Evolutionary conservation across 106 monocot species (phyloP), one percentile per base, ranked within the genome.

Genomic region (Allium sativum): DNA sequence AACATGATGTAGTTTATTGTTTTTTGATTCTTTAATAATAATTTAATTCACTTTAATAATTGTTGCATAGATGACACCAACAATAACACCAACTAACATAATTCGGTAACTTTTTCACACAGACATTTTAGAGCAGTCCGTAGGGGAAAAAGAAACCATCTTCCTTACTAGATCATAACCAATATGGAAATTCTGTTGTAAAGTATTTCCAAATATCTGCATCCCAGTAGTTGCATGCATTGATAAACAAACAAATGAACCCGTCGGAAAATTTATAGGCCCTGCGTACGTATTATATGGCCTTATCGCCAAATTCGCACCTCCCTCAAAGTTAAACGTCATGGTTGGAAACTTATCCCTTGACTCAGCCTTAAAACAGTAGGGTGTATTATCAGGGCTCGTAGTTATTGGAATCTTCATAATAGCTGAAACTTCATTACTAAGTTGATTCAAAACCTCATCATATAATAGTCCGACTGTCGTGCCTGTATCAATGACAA

Each of bases 181-280:
- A 8, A 72, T n/a, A 50, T 48, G 72, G 13, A 72, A 65, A 44
- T 72, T 65, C 18, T 72, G 72, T 41, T 72, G 72, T 12, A 21
- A 64, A 63, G 18, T 8, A 17, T 72, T 72, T 0, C 72, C 72
- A 0, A 72, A 48, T 0, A 72, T 19, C 17, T 9, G 64, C 40
- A 46, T 42, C 17, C 65, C 72, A 12, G 55, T 40, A 17, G 64
- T 65, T 47, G 41, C 62, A 56, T 56, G 72, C 72, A 65, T 65
- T n/a, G n/a, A n/a, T n/a, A n/a, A n/a, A 40, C 46, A 72, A 40
- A 44, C 72, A 72, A 17, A 72, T 64, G 55, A 57, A 18, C 19
- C 72, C 72, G 0, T 72, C 72, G 56, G n/a, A n/a, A n/a, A n/a
- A n/a, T n/a, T n/a, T n/a, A 18, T 46, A 12, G 72, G 72, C 47